These are phyloP conservation scores for Epichloe festucae DNA, from an alignment of 2,329 filamentous ascomycete genomes.

Conservation along the genomic window DNA sequence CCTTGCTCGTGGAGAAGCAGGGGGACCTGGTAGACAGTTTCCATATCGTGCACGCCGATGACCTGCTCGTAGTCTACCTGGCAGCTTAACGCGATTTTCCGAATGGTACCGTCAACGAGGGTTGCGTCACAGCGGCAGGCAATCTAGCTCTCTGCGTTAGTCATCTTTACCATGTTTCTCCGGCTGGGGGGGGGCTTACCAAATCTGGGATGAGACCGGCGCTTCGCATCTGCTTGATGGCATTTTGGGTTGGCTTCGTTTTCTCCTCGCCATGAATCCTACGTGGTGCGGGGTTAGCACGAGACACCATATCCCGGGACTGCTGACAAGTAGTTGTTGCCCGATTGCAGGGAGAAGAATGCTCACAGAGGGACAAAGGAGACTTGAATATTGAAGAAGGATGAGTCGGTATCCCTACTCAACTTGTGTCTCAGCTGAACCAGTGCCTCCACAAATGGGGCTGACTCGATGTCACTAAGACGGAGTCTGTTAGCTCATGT, in stretches of 20 bases:
- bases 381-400: slow-evolving; percentile 83
- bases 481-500: not conserved
- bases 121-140: slow-evolving; percentile 79
- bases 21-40: slow-evolving; percentile 82
- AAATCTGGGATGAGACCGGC: slow-evolving; percentile 62
- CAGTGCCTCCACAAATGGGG: slow-evolving; percentile 79
- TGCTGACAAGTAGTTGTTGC: not conserved
- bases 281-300: slow-evolving; percentile 8
- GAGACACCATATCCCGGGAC: not conserved
- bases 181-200: slow-evolving; percentile 27
- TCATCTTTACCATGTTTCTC: not conserved
- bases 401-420: slow-evolving; percentile 43
- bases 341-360: not conserved
- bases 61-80: slow-evolving; percentile 79
- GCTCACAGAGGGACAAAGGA: slow-evolving; percentile 60
- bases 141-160: slow-evolving; percentile 40
- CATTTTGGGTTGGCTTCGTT: slow-evolving; percentile 92
- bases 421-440: slow-evolving; percentile 61
- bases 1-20: slow-evolving; percentile 68
- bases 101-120: slow-evolving; percentile 59
- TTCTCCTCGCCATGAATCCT: slow-evolving; percentile 57
- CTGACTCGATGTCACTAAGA: slow-evolving; percentile 61
- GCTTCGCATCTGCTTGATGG: slow-evolving; percentile 72
- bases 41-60: slow-evolving; percentile 77
- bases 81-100: slow-evolving; percentile 83